Conservation (phyloP, 1,284 basidiomycete species). For the Dichomitus squalens region DNA sequence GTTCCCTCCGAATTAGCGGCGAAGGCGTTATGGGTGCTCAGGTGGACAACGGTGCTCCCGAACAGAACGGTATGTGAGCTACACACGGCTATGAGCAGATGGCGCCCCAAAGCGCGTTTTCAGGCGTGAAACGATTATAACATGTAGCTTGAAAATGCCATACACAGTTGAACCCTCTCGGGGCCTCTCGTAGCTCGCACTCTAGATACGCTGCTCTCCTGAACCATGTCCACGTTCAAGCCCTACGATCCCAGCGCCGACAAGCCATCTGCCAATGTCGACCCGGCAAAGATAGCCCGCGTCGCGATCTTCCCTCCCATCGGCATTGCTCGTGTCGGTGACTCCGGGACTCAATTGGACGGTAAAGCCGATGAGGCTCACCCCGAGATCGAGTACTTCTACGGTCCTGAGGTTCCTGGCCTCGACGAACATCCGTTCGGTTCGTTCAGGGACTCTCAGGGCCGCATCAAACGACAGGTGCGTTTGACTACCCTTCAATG, state of each 20-base stretch:
- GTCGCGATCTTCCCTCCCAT: slow-evolving; percentile 31
- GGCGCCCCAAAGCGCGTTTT: no score
- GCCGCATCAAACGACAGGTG: slow-evolving; percentile 27
- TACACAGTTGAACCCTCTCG: no score
- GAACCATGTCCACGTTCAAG: background rate
- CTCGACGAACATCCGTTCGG: slow-evolving; percentile 4
- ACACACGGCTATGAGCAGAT: no score
- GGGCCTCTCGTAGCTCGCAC: background rate
- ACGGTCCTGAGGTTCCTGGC: slow-evolving; percentile 27
- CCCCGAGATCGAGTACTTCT: slow-evolving; percentile 20
- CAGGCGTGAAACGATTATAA: no score
- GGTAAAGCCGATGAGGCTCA: slow-evolving; percentile 1
- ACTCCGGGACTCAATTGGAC: slow-evolving; percentile 16
- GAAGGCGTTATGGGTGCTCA: background rate
- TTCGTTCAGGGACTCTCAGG: slow-evolving; percentile 20
- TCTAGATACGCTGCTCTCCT: background rate
- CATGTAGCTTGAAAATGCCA: no score
- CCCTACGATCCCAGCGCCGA: slow-evolving; percentile 3
- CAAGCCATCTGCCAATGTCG: background rate
- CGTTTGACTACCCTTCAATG: background rate
- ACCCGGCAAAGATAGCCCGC: slow-evolving; percentile 14
- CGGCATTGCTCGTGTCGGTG: slow-evolving; percentile 30
- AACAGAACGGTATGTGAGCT: no score
- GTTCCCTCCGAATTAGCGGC: no score
- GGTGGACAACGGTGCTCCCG: background rate